Evolutionary conservation across 441 rosid species (phyloP).

Genomic region (Arabidopsis lyrata): DNA sequence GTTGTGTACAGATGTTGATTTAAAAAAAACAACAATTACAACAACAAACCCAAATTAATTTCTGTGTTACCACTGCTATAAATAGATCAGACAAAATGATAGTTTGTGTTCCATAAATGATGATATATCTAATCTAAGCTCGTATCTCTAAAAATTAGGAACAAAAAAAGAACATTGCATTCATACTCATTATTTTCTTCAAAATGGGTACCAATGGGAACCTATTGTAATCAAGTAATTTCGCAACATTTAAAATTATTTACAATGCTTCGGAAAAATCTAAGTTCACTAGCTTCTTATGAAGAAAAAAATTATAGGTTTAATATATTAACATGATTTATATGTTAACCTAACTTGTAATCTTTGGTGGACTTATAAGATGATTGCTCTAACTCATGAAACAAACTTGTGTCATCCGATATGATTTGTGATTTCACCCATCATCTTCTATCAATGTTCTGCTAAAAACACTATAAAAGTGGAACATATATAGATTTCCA

Average conservation of each 20-base stretch:
- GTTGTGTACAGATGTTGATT: no score
- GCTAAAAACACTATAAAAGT: background rate
- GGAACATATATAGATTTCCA: background rate
- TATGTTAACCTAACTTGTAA: background rate
- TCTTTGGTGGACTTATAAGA: background rate
- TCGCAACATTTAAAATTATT: no score
- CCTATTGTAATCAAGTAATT: no score
- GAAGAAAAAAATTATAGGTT: background rate
- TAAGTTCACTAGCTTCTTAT: background rate
- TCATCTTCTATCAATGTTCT: conserved; percentile 31
- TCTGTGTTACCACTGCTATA: background rate
- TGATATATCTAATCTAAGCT: background rate
- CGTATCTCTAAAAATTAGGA: background rate
- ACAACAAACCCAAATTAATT: background rate
- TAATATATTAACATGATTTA: background rate
- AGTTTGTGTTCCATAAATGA: conserved; percentile 17
- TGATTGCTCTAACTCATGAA: background rate
- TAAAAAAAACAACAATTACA: background rate
- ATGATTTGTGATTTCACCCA: conserved; percentile 24
- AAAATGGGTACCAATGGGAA: no score
- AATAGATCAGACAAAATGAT: background rate
- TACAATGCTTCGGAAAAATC: background rate
- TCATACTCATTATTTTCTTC: no score
- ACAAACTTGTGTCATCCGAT: background rate
- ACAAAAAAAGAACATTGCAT: no score